Conservation (phyloP, 1,284 basidiomycete genomes). For the Malassezia arunalokei region DNA sequence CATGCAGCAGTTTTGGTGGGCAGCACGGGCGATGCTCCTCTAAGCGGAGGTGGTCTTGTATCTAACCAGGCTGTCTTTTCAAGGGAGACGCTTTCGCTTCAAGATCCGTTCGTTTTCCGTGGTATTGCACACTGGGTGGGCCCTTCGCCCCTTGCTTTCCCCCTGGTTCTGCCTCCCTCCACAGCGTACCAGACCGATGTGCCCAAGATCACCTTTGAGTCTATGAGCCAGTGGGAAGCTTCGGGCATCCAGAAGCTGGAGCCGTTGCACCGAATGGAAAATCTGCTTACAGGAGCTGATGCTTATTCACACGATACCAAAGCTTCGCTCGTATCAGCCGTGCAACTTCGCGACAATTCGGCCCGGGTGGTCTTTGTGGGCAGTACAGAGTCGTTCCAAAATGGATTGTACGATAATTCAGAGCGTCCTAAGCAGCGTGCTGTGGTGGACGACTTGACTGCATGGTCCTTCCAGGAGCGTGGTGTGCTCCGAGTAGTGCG, state of each 20-base stretch:
- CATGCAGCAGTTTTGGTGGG: conserved; percentile 32
- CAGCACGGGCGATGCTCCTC: conserved; percentile 1
- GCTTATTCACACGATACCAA: conserved; percentile 7
- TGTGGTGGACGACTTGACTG: conserved; percentile 62
- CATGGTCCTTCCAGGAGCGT: conserved; percentile 84
- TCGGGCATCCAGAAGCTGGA: conserved; percentile 18
- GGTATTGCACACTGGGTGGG: conserved; percentile 64
- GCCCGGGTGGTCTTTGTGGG: conserved; percentile 71
- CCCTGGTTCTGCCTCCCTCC: conserved; percentile 63
- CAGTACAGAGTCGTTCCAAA: conserved; percentile 62
- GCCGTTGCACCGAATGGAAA: conserved; percentile 17
- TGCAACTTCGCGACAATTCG: conserved; percentile 65
- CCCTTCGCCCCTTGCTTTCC: conserved; percentile 67
- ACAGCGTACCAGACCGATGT: conserved; percentile 54
- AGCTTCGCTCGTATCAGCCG: conserved; percentile 63
- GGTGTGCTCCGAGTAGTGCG: conserved; percentile 66
- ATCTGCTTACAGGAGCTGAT: conserved; percentile 24
- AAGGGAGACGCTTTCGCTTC: conserved; percentile 49
- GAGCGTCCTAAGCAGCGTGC: conserved; percentile 60
- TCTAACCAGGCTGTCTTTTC: conserved; percentile 40
- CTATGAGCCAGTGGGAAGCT: conserved; percentile 10
- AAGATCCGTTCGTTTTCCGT: conserved; percentile 56
- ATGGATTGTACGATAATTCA: conserved; percentile 25
- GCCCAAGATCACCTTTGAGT: conserved; percentile 49
- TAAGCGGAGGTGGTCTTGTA: conserved; percentile 15